Evolutionary conservation across 148 eudicot genomes (phyloP), one percentile per base, ranked within the genome.

Genomic region (Cornus kousa): DNA sequence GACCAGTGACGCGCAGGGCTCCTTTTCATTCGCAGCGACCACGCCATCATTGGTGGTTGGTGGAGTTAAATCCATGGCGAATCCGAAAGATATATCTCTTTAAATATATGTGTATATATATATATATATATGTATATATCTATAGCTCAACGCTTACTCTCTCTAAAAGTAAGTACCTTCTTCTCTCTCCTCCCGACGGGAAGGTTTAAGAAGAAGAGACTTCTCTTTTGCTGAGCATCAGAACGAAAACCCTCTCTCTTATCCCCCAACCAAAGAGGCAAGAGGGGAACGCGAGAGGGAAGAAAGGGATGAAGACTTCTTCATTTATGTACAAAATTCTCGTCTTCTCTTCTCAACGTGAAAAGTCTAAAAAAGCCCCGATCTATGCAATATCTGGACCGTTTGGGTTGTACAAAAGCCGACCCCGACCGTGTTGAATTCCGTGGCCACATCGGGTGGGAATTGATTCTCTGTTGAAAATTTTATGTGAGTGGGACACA

Each of bases 201-300:
- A 85, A 81, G 85, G 80, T 73, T 85, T 72, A 81, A 82, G 85
- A 81, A 83, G 86, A 84, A 82, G 83, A 78, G 60, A 70, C 78
- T 39, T 70, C 59, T 12, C 76, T 72, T 40, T 67, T 39, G 14
- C 37, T 20, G 73, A 75, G 83, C 68, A 53, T 40, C 20, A 35
- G 75, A 74, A 55, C 31, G 65, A 37, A 74, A 43, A 22, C 74
- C 35, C 23, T 77, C 81, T 82, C 23, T 77, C 81, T 82, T 84
- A 84, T 84, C 85, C 82, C 87, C 71, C 74, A 81, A 78, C 80
- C 76, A 74, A 80, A 72, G 74, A 81, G 75, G 28, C 28, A 28
- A 74, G 80, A 79, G 73, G 64, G 62, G 17, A 57, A 57, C 48
- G 48, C 28, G 28, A 28, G 28, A 28, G 28, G 1, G 6, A 9